Conservation (phyloP, 805 yeast genomes). For the Yarrowia hollandica region DNA sequence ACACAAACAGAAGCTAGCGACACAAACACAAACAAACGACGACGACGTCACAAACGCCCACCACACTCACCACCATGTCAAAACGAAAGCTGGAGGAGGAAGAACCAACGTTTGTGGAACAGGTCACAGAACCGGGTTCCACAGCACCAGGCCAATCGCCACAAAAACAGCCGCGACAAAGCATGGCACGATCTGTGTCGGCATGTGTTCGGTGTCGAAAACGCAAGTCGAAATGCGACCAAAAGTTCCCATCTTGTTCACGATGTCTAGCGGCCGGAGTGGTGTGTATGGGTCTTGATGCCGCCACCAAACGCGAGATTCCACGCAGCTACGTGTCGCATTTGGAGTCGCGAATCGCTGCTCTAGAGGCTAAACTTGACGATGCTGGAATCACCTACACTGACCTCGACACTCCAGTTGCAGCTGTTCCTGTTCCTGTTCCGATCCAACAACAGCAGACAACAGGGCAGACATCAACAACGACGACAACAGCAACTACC, state of each 20-base stretch:
- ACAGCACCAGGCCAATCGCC: background rate
- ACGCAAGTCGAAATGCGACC: constrained; percentile 68
- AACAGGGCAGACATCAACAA: no score
- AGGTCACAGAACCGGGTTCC: no score
- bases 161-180: background rate
- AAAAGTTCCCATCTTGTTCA: constrained; percentile 65
- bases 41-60: no score
- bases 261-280: constrained; percentile 62
- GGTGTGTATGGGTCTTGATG: constrained; percentile 81
- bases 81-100: no score
- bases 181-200: constrained; percentile 63
- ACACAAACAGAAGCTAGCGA: no score
- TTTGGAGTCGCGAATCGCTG: constrained; percentile 54
- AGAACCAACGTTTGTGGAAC: no score
- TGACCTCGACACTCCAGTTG: background rate
- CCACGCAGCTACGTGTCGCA: constrained; percentile 72
- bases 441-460: no score
- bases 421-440: background rate
- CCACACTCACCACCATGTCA: no score
- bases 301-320: constrained; percentile 82
- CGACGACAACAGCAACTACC: background rate
- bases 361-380: constrained; percentile 38
- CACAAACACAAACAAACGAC: no score
- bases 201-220: constrained; percentile 83
- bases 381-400: background rate